These are phyloP conservation scores for Aspergillus sergii DNA, from an alignment of 2,329 filamentous ascomycete species.

Conservation along the genomic window DNA sequence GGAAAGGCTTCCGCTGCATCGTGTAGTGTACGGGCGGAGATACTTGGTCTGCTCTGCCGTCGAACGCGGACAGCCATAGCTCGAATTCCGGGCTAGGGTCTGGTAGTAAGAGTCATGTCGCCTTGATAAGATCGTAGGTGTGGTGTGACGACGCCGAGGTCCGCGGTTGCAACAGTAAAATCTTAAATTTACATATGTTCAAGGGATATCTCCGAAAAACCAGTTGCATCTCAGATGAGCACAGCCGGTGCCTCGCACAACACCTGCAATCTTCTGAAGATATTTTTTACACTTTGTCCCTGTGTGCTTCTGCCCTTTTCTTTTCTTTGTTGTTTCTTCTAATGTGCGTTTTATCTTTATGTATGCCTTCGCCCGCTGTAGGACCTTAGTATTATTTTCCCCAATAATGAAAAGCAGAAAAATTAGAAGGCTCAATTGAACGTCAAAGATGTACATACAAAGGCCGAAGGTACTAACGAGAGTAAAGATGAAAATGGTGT, in stretches of 20 bases:
- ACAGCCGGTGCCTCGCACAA: slow-evolving; percentile 2
- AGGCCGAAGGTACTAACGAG: slow-evolving; percentile 9
- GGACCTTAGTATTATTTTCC: neutral
- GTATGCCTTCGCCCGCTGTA: neutral
- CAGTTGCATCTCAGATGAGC: neutral
- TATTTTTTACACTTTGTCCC: neutral
- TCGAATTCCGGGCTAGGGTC: neutral
- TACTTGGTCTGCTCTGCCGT: neutral
- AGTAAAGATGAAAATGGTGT: neutral
- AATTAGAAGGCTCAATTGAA: slow-evolving; percentile 5
- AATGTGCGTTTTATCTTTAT: neutral
- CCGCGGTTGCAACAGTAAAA: neutral
- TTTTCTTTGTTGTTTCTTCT: too few species aligned
- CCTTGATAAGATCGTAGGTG: neutral
- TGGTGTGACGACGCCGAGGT: neutral
- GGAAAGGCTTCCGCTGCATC: too few species aligned
- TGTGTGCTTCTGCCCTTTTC: neutral
- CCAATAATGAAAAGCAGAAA: neutral
- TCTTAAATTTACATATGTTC: too few species aligned
- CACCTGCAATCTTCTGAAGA: neutral
- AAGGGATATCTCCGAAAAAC: neutral
- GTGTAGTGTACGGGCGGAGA: too few species aligned
- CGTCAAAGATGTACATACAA: slow-evolving; percentile 8
- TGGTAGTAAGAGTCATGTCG: neutral
- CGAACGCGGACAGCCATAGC: neutral